Evolutionary conservation across 2,329 filamentous ascomycete species (phyloP).

Genomic region (Penicillium verrucosum): DNA sequence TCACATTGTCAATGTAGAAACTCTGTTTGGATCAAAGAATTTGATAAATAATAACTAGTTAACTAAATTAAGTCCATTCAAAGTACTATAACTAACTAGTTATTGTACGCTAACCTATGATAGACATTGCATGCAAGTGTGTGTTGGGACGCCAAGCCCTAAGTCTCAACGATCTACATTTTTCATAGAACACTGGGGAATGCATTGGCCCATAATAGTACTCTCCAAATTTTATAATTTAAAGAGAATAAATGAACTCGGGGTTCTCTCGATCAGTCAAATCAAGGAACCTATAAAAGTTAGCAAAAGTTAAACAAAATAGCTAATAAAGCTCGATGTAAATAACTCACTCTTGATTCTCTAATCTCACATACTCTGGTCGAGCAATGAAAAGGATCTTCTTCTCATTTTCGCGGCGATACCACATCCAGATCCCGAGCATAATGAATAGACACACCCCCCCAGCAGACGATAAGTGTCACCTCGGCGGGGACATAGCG

Average conservation of each 20-base stretch:
- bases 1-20: background rate
- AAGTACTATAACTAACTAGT: too few species aligned
- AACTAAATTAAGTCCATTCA: too few species aligned
- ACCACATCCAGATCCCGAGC: slow-evolving; percentile 63
- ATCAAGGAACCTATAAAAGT: slow-evolving; percentile 50
- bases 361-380: slow-evolving; percentile 58
- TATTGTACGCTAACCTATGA: background rate
- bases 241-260: slow-evolving; percentile 59
- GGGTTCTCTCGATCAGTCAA: slow-evolving; percentile 64
- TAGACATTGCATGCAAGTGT: background rate
- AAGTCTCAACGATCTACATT: slow-evolving; percentile 3
- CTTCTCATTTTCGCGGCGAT: slow-evolving; percentile 55
- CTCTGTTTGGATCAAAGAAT: background rate
- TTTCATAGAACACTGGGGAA: background rate
- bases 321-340: too few species aligned
- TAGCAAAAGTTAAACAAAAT: background rate
- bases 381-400: slow-evolving; percentile 54
- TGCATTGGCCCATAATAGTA: background rate
- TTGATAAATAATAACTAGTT: background rate
- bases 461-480: slow-evolving; percentile 60
- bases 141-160: background rate
- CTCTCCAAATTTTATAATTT: background rate
- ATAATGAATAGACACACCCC: slow-evolving; percentile 53
- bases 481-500: slow-evolving; percentile 64
- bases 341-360: slow-evolving; percentile 61